A percentile compares a stretch with the other conserved stretches of the same genome.
These are phyloP conservation scores for Fraxinus quadrangulata DNA, from an alignment of 257 asterid genomes.

Conservation along the genomic window DNA sequence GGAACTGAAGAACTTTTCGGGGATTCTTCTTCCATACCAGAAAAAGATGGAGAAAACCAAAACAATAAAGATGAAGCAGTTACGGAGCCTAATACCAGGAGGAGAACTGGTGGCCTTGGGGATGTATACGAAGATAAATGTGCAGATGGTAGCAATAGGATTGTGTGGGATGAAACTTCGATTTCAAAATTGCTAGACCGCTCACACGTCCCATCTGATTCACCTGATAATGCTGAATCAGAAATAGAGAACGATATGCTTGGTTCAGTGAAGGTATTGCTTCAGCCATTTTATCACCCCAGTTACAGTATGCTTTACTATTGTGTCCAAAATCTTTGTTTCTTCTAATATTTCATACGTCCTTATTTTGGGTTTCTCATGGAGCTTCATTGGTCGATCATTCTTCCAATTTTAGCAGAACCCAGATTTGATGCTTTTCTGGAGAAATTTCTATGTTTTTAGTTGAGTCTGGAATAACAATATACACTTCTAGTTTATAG, in stretches of 20 bases:
- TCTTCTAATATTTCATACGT: background rate
- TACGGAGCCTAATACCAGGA: slow-evolving; percentile 64
- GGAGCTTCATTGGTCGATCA: background rate
- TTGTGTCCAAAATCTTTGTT: background rate
- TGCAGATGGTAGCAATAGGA: slow-evolving; percentile 75
- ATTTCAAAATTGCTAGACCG: slow-evolving; percentile 90
- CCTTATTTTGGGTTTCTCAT: background rate
- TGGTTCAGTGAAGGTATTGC: slow-evolving; percentile 84
- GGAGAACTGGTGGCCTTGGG: slow-evolving; percentile 89
- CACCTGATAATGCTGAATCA: slow-evolving; percentile 71
- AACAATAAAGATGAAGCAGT: slow-evolving; percentile 50
- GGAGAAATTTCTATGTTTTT: background rate
- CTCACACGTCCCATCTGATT: slow-evolving; percentile 65
- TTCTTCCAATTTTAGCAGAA: slow-evolving; percentile 1
- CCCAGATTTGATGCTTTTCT: slow-evolving; percentile 3
- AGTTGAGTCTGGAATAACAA: background rate
- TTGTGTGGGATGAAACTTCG: slow-evolving; percentile 86
- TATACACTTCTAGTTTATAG: background rate
- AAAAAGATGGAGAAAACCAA: slow-evolving; percentile 61
- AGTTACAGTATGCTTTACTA: background rate
- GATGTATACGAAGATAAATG: slow-evolving; percentile 92
- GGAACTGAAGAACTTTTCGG: slow-evolving; percentile 97
- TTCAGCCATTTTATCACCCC: slow-evolving; percentile 25
- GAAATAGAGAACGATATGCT: slow-evolving; percentile 88
- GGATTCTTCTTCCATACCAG: slow-evolving; percentile 52